These are phyloP conservation scores for Ganoderma lingzhi DNA, from an alignment of 1,284 basidiomycete species.

Conservation along the genomic window DNA sequence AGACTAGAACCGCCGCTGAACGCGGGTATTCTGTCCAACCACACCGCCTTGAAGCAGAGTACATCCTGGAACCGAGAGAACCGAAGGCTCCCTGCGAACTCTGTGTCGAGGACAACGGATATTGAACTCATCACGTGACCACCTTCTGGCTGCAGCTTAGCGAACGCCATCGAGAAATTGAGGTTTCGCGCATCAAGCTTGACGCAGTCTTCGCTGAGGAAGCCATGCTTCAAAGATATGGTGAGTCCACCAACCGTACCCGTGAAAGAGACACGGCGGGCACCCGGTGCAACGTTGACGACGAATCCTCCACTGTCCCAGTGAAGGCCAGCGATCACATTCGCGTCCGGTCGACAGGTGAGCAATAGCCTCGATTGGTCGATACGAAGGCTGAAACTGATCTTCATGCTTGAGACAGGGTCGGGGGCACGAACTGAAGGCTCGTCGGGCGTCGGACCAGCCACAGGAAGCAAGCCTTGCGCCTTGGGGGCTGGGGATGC, in stretches of 20 bases:
- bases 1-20: conserved; percentile 55
- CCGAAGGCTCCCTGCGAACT: conserved; percentile 75
- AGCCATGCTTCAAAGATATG: conserved; percentile 81
- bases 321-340: conserved; percentile 84
- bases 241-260: conserved; percentile 84
- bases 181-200: conserved; percentile 80
- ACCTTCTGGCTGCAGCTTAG: conserved; percentile 51
- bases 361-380: conserved; percentile 87
- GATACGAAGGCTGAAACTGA: conserved; percentile 88
- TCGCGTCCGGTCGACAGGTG: conserved; percentile 89
- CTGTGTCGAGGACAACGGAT: conserved; percentile 78
- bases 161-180: conserved; percentile 73
- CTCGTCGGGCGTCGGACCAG: conserved; percentile 21
- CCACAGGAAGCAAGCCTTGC: conserved; percentile 26
- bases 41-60: conserved; percentile 90
- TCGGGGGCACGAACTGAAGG: conserved; percentile 19
- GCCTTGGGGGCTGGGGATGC: conserved; percentile 33
- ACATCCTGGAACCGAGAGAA: conserved; percentile 88
- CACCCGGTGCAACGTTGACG: conserved; percentile 77
- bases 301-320: conserved; percentile 95
- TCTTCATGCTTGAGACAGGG: conserved; percentile 61
- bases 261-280: conserved; percentile 74
- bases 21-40: conserved; percentile 85
- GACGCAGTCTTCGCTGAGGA: conserved; percentile 82
- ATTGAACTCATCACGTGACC: conserved; percentile 61